Evolutionary conservation across 331 rosid species (phyloP), one percentile per base, ranked within the genome.

Genomic region (Acacia concinna): DNA sequence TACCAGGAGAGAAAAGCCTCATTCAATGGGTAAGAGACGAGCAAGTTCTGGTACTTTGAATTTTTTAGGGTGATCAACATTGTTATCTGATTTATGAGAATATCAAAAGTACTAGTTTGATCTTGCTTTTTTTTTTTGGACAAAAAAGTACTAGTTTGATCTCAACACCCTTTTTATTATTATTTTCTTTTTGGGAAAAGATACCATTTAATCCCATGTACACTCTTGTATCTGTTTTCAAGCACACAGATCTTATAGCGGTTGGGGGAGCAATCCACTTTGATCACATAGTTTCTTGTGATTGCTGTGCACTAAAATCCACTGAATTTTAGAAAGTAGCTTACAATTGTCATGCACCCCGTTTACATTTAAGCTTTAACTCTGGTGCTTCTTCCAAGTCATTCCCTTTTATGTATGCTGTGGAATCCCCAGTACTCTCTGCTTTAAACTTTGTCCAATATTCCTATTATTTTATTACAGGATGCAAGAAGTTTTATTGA

Each of bases 11-110:
- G 21, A 84, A 73, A 84, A 62, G 62, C 57, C 88, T 87, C 25
- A 76, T 68, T 18, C 86, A 46, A 76, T 87, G 90, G 90, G 90
- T 87, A 84, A 82, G 86, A 67, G 41, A 37, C 15, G 11, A 56
- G 30, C 8, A 34, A 21, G 31, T 46, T 8, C 51, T 73, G 8
- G 62, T 37, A 8, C 35, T 27, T 72, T 54, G 56, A 75, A 59
- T 60, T 38, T 30, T 32, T 40, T 30, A 56, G 59, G 40, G 17
- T 57, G 70, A 72, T 59, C 31, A 57, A 46, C 68, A 32, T 5
- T 41, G 57, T 73, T 14, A 11, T 21, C 15, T 68, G 30, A 78
- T n/a, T n/a, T 21, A 15, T 66, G 27, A 57, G 34, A 56, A 40
- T 20, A 72, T 82, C 76, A 7, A 23, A 82, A 71, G 21, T 62